Conservation (phyloP, 75 land plant genomes). For the Larix kaempferi region DNA sequence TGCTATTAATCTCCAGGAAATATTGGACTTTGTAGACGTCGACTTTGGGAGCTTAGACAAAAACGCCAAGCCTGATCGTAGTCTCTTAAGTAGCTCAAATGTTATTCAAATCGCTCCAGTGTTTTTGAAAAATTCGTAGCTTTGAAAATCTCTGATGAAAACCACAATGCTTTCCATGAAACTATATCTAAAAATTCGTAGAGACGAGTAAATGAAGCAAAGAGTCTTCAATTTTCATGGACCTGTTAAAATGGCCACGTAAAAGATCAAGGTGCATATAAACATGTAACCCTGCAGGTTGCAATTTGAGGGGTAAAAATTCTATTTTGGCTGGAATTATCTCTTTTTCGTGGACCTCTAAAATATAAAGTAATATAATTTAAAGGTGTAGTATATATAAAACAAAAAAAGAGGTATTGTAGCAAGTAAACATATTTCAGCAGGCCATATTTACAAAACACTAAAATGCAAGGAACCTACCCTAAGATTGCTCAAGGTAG, state of each 20-base stretch:
- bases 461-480: conserved; percentile 43
- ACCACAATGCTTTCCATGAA: neutral
- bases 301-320: neutral
- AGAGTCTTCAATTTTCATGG: neutral
- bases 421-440: too few relatives aligned
- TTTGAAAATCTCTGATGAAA: too few relatives aligned
- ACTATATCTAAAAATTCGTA: neutral
- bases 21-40: neutral
- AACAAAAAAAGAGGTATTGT: conserved; percentile 34
- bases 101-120: too few relatives aligned
- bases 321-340: neutral
- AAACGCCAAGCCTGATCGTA: neutral
- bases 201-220: neutral
- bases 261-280: neutral
- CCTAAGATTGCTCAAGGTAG: conserved; percentile 66
- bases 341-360: neutral
- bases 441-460: too few relatives aligned
- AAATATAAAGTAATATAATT: neutral
- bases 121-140: too few relatives aligned
- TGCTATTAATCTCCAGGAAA: too few relatives aligned
- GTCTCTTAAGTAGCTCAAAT: neutral
- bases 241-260: neutral
- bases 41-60: neutral
- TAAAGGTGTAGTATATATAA: neutral
- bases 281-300: neutral